These are phyloP conservation scores for Penicillium capsulatum DNA, from an alignment of 2,329 filamentous ascomycete species.

Conservation along the genomic window DNA sequence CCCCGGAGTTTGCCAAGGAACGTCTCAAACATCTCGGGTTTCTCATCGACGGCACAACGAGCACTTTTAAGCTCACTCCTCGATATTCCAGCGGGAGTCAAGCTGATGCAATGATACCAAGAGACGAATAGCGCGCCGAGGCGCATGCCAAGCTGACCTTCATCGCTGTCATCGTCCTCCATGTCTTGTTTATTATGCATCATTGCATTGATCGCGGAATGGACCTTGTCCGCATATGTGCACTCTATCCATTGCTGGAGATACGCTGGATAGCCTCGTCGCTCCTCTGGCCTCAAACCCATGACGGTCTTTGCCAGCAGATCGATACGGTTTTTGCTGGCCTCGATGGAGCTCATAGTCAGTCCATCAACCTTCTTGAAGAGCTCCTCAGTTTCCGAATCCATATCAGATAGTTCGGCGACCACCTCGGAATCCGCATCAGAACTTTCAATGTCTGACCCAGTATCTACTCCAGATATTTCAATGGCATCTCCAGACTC, in stretches of 20 bases:
- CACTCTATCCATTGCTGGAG: slow-evolving; percentile 3
- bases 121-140: slow-evolving; percentile 11
- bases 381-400: slow-evolving; percentile 5
- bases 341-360: slow-evolving; percentile 1
- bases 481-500: no score
- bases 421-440: no score
- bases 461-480: no score
- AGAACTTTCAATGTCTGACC: no score
- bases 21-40: slow-evolving; percentile 17
- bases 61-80: background rate
- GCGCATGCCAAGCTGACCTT: slow-evolving; percentile 12
- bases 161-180: slow-evolving; percentile 1
- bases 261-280: slow-evolving; percentile 7
- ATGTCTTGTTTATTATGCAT: slow-evolving; percentile 5
- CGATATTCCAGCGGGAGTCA: background rate
- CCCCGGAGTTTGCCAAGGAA: slow-evolving; percentile 32
- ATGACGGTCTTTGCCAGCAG: slow-evolving; percentile 32
- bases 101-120: slow-evolving; percentile 6
- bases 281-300: slow-evolving; percentile 15
- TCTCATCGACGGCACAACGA: slow-evolving; percentile 15
- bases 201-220: slow-evolving; percentile 18
- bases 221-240: slow-evolving; percentile 13
- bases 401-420: background rate
- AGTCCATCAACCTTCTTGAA: slow-evolving; percentile 4
- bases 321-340: slow-evolving; percentile 2